phyloP scores from a whole-genome alignment of 2,329 filamentous ascomycete species.

The Neonectria punicea region DNA sequence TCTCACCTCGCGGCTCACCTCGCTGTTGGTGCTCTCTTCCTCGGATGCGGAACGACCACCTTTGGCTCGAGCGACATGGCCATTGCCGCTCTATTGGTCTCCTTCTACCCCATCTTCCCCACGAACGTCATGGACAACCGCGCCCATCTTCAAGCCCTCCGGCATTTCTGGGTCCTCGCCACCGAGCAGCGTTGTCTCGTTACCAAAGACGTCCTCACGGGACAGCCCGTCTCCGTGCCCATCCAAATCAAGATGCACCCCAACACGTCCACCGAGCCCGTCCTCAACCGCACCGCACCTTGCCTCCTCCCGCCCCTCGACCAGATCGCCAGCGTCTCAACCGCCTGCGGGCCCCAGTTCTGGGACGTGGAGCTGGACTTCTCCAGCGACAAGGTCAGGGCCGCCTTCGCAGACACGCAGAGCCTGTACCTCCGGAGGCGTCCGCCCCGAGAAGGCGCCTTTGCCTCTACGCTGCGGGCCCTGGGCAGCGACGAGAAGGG shows the following conservation, averaged over 20 bases:
- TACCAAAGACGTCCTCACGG: constrained; percentile 85
- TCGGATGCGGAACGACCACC: constrained; percentile 92
- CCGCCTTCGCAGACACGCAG: constrained; percentile 73
- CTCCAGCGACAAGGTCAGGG: constrained; percentile 68
- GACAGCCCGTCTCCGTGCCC: constrained; percentile 79
- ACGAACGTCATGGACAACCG: constrained; percentile 91
- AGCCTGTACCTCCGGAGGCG: constrained; percentile 79
- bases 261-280: constrained; percentile 50
- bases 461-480: constrained; percentile 78
- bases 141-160: constrained; percentile 93
- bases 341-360: constrained; percentile 72
- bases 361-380: constrained; percentile 89
- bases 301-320: constrained; percentile 73
- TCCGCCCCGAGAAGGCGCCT: constrained; percentile 73
- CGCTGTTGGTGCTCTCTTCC: constrained; percentile 88
- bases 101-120: constrained; percentile 95
- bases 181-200: constrained; percentile 90
- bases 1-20: constrained; percentile 94
- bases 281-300: constrained; percentile 61
- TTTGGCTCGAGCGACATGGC: constrained; percentile 90
- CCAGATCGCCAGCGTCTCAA: constrained; percentile 68
- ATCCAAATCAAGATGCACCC: constrained; percentile 71
- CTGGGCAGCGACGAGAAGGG: constrained; percentile 62
- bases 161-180: constrained; percentile 96
- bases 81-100: constrained; percentile 84